Base-by-base conservation (phyloP, 441 rosid genomes). In the Lepidium campestre region DNA sequence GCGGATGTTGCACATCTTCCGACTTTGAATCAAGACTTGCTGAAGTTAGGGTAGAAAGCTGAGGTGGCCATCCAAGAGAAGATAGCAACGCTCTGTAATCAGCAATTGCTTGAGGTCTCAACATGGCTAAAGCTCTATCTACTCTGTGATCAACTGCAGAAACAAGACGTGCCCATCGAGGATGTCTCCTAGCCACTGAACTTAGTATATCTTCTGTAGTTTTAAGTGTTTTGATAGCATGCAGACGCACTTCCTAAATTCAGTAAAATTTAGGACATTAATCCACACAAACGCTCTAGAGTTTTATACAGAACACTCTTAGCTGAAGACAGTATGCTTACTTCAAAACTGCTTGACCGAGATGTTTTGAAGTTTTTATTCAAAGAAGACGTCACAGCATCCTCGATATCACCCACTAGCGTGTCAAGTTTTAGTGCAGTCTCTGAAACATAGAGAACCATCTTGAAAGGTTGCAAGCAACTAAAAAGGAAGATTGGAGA, bases 41-140 rank as follows among this genome's bases (percentile, higher is more conserved):
- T 39, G 89, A 88, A 76, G 82, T 79, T 71, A 78, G 57, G 44
- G 77, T 71, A 56, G 91, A 83, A 77, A 91, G 88, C 41, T 83
- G 86, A 3, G 93, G 97, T 42, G 98, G 98, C 98, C 98, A 91
- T 63, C 91, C 85, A 62, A 93, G 85, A 62, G 96, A 86, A 58
- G 86, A 35, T 65, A 93, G 91, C 80, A 90, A 84, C n/a, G 84
- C 67, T 35, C 96, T 82, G 63, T 90, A 86, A 77, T 93, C 95
- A 23, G 95, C 93, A 70, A 91, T 80, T 57, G 90, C 97, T 62
- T 91, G 98, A 50, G 97, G 98, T 80, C 97, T 80, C 73, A 93
- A 56, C 66, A 86, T 79, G 29, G 98, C 95, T 41, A 93, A 83
- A 65, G 93, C 88, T 65, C 95, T 82, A 82, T 93, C 99, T 35